Base-by-base conservation (phyloP, 306 rosid genomes). In the Quercus agrifolia region DNA sequence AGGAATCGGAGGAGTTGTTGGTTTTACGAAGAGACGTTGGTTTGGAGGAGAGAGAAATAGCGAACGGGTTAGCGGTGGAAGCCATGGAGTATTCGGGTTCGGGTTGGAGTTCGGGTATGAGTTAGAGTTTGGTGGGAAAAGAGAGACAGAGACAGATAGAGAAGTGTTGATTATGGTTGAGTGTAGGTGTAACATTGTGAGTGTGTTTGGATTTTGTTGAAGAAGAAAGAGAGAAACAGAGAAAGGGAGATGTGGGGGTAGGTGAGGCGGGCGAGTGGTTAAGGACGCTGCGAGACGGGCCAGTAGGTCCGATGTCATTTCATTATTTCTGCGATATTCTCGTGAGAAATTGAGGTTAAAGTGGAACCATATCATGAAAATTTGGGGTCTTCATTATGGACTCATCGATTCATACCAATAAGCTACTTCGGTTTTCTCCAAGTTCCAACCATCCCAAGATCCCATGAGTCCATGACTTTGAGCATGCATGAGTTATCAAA, bases 31-130 rank as follows among this genome's bases (percentile, higher is more conserved):
- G 35, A 14, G 81, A 46, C 5, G 71, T 28, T 49, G 74, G 86
- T 5, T 90, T 83, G 78, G 88, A 12, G 28, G 90, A 79, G 78
- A 88, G 83, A 18, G 90, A 71, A 52, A 88, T 80, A 56, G 84
- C 85, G 83, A 85, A 70, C 25, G 83, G 78, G 68, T 79, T 71
- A 10, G 90, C 58, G 0, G 88, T 51, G 74, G 97, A 85, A 70
- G 92, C 91, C 97, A 92, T 86, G 78, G 83, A 35, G 3, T 72
- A 79, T 25, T 59, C 49, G 61, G 81, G 27, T 8, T 35, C 2
- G 18, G 38, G 17, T 19, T 33, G 18, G 46, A 2, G 19, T 20
- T 4, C 15, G 7, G 28, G 27, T 3, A 4, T 4, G 64, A 4
- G 64, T 8, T 23, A 21, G 5, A 25, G 30, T 0, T 58, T 58